phyloP scores from a whole-genome alignment of 768 basidiomycete species.

The Hydnomerulius pinastri region DNA sequence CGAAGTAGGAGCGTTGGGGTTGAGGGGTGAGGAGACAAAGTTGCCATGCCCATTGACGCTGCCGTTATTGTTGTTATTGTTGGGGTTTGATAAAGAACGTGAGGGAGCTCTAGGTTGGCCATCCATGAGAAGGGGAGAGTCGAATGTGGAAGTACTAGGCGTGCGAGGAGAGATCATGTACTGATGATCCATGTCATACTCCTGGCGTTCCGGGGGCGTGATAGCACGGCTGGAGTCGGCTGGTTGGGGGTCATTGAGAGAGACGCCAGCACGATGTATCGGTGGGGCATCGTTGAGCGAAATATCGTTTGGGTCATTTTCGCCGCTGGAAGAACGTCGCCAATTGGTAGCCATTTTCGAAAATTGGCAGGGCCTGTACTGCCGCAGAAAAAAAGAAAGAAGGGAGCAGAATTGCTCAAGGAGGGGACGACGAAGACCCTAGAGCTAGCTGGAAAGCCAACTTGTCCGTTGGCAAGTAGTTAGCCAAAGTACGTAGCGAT shows the following conservation, averaged over 20 bases:
- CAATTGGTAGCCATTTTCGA: background rate
- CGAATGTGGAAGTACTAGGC: slow-evolving; percentile 27
- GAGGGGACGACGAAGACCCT: too few relatives aligned
- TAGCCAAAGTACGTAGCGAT: too few relatives aligned
- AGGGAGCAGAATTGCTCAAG: background rate
- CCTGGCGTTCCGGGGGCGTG: slow-evolving; percentile 1
- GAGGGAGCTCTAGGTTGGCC: slow-evolving; percentile 20
- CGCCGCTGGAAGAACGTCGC: background rate
- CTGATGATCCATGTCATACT: slow-evolving; percentile 9
- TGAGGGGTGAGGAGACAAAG: slow-evolving; percentile 56
- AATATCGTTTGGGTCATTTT: background rate
- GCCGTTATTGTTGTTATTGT: too few relatives aligned
- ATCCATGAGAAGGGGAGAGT: slow-evolving; percentile 33
- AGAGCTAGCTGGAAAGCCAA: too few relatives aligned
- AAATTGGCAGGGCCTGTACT: background rate
- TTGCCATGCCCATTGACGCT: too few relatives aligned
- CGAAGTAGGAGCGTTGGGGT: slow-evolving; percentile 38
- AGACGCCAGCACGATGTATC: background rate
- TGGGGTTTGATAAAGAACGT: slow-evolving; percentile 25
- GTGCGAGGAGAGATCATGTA: slow-evolving; percentile 14
- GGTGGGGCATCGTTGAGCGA: background rate
- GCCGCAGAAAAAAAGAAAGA: background rate
- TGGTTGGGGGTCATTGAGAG: background rate
- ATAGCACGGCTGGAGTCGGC: too few relatives aligned
- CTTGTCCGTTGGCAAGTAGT: too few relatives aligned